Evolutionary conservation across 495 filamentous ascomycete species (phyloP), one percentile per base, ranked within the genome.

Genomic region (Penicillium argentinense): DNA sequence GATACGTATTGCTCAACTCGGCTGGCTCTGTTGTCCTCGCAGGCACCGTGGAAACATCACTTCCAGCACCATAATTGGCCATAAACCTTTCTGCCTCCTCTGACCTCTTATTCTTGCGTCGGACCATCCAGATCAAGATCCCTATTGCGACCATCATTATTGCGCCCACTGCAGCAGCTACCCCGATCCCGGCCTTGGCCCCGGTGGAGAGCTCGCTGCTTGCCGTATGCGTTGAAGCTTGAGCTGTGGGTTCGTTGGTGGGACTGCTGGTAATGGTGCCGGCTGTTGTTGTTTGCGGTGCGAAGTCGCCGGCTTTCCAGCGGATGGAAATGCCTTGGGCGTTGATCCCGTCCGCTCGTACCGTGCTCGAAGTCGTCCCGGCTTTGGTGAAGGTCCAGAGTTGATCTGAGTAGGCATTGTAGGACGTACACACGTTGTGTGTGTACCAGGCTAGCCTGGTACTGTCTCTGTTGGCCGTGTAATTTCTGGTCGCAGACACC

Each of bases 381-480:
- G 26, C 27, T 43, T 43, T 43, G n/a, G 41, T 43, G 27, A 32
- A 33, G 1, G 41, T 43, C 41, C 41, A 43, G 5, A 7, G 14
- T n/a, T 43, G 28, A 33, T 33, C 27, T 3, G 27, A 14, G 19
- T 43, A 14, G 1, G 27, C 5, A 14, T 43, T 43, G 28, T n/a
- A 21, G 18, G 41, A 43, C 3, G 28, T 32, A 28, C 41, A 43
- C 19, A 16, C 16, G n/a, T 43, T 43, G 5, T 18, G 16, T 33
- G 41, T 22, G 16, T 24, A 43, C 27, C 27, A 43, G 16, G 21
- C 27, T 9, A 33, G 29, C 29, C 29, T n/a, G 16, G 12, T 30
- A 14, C 11, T 24, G 9, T 43, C 41, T 8, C 16, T 18, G 13
- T 43, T 27, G 11, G 41, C 27, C 8, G 11, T 33, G 11, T 43